Percentiles rank a stretch among this genome's conserved stretches.
Evolutionary conservation across 106 monocot species (phyloP).

Genomic region (Dioscorea alata): DNA sequence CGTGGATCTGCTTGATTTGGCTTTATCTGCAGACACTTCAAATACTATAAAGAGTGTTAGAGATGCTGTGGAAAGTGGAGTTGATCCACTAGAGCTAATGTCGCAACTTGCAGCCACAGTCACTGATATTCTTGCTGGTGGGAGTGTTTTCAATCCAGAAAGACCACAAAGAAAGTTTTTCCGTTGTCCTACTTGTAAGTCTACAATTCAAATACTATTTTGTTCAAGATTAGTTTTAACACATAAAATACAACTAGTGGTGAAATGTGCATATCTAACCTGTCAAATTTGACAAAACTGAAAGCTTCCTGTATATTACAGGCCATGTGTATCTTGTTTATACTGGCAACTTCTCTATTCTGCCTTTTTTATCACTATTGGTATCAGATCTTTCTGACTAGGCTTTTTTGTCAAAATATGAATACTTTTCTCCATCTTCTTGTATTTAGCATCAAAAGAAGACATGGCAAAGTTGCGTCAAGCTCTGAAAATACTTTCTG

Average conservation of each 20-base stretch:
- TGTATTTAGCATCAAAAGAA: conserved; percentile 70
- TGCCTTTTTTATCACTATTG: no score
- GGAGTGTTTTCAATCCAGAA: conserved; percentile 58
- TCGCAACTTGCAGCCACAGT: conserved; percentile 61
- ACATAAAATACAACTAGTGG: no score
- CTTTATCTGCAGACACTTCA: conserved; percentile 62
- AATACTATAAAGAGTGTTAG: conserved; percentile 61
- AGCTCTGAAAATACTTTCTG: conserved; percentile 84
- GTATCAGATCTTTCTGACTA: no score
- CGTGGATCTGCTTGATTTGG: conserved; percentile 66
- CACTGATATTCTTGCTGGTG: conserved; percentile 72
- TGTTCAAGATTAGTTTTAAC: no score
- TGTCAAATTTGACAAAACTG: no score
- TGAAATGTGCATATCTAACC: no score
- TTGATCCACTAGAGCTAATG: conserved; percentile 58
- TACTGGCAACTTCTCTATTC: no score
- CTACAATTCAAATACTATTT: background rate
- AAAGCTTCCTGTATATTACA: no score
- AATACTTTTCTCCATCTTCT: background rate
- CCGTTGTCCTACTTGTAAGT: conserved; percentile 53
- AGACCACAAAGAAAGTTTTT: conserved; percentile 68
- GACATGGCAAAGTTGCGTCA: conserved; percentile 78
- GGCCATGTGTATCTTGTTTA: no score
- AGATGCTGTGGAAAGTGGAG: conserved; percentile 56
- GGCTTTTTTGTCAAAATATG: no score